Evolutionary conservation across 1,284 basidiomycete genomes (phyloP), one percentile per base, ranked within the genome.

Genomic region (Cryptococcus sp.): DNA sequence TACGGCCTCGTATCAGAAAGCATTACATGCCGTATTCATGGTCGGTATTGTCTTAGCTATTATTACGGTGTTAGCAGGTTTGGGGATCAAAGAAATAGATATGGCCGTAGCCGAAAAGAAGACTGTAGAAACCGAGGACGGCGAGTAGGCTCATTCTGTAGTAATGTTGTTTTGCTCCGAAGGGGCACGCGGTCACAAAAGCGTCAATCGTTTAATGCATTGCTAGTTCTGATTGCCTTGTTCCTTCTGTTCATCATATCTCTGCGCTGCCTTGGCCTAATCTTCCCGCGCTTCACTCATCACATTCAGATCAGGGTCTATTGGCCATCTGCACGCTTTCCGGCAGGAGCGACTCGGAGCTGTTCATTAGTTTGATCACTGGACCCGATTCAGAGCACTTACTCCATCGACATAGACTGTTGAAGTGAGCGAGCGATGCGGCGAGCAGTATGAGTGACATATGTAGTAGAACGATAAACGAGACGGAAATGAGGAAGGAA

Each of bases 1-100:
- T 1, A 80, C 88, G 44, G 80, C 82, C 57, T 88, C 89, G 0
- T 98, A 97, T 75, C 83, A 84, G 31, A 82, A 83, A 63, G 88
- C 90, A 43, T 78, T 98, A 60, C 83, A 83, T 61, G 82, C 84
- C 60, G 91, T 94, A 50, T 98, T 97, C 77, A 82, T 91, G 54
- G 85, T 84, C 63, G 85, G 84, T 67, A 78, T 80, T 55, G 85
- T 57, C 49, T 21, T 64, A 25, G 44, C 61, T 7, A 55, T 62
- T 9, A 50, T 69, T n/a, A 59, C 60, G n/a, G 48, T 70, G 14
- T 18, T 74, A 14, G 50, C 63, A 1, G 60, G 56, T 23, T 45
- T 69, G 54, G 62, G 64, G 13, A 69, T 74, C 39, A 57, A 58
- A 43, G 70, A 74, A 55, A 54, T 69, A 10, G 59, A 66, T 42